Evolutionary conservation across 305 asterid species (phyloP).

Genomic region (Ilex paraguariensis): DNA sequence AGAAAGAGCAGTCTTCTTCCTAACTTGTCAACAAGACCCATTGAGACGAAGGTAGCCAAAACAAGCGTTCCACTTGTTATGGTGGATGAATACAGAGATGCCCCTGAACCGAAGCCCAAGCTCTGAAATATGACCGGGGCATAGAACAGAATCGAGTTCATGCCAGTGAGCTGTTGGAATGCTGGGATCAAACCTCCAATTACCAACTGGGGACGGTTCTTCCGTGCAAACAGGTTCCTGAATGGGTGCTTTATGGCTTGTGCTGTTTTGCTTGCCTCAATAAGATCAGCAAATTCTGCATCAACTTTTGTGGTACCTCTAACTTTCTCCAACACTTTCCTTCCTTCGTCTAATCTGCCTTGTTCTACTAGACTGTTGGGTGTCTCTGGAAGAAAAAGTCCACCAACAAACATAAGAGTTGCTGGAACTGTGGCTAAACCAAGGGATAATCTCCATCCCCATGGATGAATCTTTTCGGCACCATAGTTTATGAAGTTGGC

Average conservation of each 20-base stretch:
- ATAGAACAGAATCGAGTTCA: conserved; percentile 70
- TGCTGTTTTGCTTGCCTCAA: conserved; percentile 69
- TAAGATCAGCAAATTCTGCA: conserved; percentile 62
- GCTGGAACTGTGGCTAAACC: conserved; percentile 81
- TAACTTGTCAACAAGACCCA: conserved; percentile 65
- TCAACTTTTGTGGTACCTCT: conserved; percentile 67
- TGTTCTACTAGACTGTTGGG: conserved; percentile 82
- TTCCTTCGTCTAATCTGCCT: conserved; percentile 53
- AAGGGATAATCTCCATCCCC: conserved; percentile 83
- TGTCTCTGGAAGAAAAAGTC: conserved; percentile 68
- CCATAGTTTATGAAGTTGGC: conserved; percentile 65
- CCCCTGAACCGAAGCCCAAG: conserved; percentile 62
- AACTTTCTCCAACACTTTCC: conserved; percentile 44
- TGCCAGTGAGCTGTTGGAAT: conserved; percentile 83
- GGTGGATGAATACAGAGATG: conserved; percentile 47
- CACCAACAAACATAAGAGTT: conserved; percentile 59
- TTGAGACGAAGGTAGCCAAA: conserved; percentile 63
- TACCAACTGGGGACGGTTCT: conserved; percentile 63
- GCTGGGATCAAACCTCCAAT: conserved; percentile 74
- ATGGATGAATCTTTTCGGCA: conserved; percentile 52
- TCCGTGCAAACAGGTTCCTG: conserved; percentile 48
- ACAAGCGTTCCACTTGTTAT: conserved; percentile 62
- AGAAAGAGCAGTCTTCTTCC: conserved; percentile 64
- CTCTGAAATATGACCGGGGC: conserved; percentile 77
- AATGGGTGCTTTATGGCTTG: conserved; percentile 66